These are phyloP conservation scores for Takakia lepidozioides DNA, from an alignment of 225 moss, liverwort and hornwort genomes.

Conservation along the genomic window DNA sequence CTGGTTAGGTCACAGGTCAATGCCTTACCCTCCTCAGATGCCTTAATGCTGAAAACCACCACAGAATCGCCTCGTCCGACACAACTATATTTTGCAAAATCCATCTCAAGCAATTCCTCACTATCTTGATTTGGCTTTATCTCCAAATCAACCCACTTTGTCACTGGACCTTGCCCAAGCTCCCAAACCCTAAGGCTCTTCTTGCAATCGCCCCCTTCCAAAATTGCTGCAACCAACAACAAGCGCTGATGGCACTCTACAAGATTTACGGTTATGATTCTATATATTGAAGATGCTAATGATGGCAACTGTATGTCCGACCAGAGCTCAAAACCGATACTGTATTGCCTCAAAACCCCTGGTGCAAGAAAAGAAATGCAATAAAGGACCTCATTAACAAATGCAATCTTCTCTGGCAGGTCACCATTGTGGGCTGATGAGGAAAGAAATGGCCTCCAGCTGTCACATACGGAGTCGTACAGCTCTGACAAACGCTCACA, in stretches of 20 bases:
- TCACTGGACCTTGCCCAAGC: not conserved
- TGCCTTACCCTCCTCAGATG: constrained; percentile 5
- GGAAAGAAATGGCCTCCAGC: constrained; percentile 1
- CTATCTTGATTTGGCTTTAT: constrained; percentile 4
- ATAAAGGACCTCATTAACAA: not conserved
- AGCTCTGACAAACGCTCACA: constrained; percentile 5
- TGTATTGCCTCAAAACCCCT: not conserved
- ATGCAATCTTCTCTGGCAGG: constrained; percentile 4
- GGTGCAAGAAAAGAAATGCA: constrained; percentile 2
- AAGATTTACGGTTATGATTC: constrained; percentile 6
- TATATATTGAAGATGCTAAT: not conserved
- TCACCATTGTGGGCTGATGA: constrained; percentile 1
- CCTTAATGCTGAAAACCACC: constrained; percentile 1
- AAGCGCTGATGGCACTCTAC: constrained; percentile 4
- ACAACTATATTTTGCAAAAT: constrained; percentile 6
- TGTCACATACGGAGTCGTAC: not conserved
- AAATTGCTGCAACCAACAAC: not conserved
- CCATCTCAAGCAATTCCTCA: not conserved
- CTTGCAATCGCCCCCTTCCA: constrained; percentile 3
- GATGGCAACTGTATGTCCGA: not conserved
- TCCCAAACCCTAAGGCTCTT: constrained; percentile 7
- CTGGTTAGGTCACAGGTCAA: constrained; percentile 1
- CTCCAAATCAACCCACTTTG: constrained; percentile 2
- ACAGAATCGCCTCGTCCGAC: constrained; percentile 3
- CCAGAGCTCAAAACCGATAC: not conserved